phyloP scores from a whole-genome alignment of 1,139 yeast genomes.

The Diutina catenulata region DNA sequence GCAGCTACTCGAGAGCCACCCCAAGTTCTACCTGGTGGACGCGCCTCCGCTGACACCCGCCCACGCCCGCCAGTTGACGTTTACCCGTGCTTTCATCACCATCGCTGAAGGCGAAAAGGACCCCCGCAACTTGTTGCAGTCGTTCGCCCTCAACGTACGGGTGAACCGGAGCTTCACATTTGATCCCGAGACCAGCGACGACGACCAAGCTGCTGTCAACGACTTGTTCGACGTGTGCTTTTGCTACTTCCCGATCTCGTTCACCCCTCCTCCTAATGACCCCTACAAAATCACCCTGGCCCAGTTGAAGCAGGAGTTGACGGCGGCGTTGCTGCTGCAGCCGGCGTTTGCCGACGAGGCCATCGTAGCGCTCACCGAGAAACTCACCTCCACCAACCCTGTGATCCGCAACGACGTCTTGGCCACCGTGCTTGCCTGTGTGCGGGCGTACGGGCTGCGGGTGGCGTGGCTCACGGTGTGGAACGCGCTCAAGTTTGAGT shows the following conservation, averaged over 20 bases:
- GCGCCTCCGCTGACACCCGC: too few species aligned
- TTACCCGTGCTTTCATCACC: slow-evolving; percentile 47
- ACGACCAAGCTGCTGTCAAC: slow-evolving; percentile 16
- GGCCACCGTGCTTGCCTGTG: slow-evolving; percentile 45
- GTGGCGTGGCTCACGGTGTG: slow-evolving; percentile 66
- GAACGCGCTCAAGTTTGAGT: slow-evolving; percentile 82
- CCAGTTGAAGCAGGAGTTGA: slow-evolving; percentile 52
- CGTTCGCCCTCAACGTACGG: slow-evolving; percentile 46
- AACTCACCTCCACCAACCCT: slow-evolving; percentile 73
- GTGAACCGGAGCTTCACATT: slow-evolving; percentile 32
- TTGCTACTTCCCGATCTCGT: slow-evolving; percentile 94
- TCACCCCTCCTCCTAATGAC: slow-evolving; percentile 85
- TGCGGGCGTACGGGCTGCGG: slow-evolving; percentile 36
- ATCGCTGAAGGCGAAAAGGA: slow-evolving; percentile 86
- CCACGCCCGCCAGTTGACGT: slow-evolving; percentile 9
- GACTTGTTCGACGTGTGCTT: slow-evolving; percentile 80
- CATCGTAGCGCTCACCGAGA: slow-evolving; percentile 70
- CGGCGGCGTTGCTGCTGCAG: slow-evolving; percentile 52
- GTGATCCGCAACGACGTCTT: slow-evolving; percentile 69
- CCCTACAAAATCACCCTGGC: slow-evolving; percentile 74
- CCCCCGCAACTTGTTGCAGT: slow-evolving; percentile 69
- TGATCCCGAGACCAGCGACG: slow-evolving; percentile 8
- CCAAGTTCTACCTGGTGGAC: slow-evolving; percentile 17
- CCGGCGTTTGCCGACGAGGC: slow-evolving; percentile 59
- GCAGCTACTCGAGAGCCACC: slow-evolving; percentile 16